phyloP scores from a whole-genome alignment of 2,329 filamentous ascomycete species.

The Epichloe bromicola region DNA sequence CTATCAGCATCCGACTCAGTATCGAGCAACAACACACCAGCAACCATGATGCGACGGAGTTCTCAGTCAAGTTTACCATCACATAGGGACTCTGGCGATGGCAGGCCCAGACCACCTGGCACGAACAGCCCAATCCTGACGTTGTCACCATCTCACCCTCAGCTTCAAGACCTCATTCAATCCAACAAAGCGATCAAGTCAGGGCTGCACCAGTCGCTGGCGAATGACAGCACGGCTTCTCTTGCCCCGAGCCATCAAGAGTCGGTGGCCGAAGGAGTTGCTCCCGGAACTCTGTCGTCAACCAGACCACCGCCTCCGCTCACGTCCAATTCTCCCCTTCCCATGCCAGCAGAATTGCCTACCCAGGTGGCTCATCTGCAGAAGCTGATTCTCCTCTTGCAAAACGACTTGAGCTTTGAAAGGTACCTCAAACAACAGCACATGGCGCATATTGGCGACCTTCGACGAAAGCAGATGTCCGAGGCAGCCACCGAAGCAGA shows the following conservation, averaged over 20 bases:
- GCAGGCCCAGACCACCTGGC: conserved; percentile 22
- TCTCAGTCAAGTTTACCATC: conserved; percentile 42
- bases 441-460: conserved; percentile 65
- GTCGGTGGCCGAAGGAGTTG: conserved; percentile 25
- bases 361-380: conserved; percentile 45
- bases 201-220: conserved; percentile 38
- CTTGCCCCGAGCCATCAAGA: conserved; percentile 39
- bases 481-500: conserved; percentile 72
- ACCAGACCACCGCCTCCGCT: conserved; percentile 15
- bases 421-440: conserved; percentile 75
- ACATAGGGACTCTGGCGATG: conserved; percentile 30
- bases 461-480: conserved; percentile 60
- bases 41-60: conserved; percentile 23
- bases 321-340: conserved; percentile 16
- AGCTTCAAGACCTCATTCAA: conserved; percentile 47
- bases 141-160: conserved; percentile 37
- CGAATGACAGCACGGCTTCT: conserved; percentile 46
- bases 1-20: conserved; percentile 35
- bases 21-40: conserved; percentile 24
- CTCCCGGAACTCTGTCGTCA: conserved; percentile 12
- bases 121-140: conserved; percentile 50
- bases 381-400: conserved; percentile 60
- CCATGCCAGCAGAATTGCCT: conserved; percentile 20
- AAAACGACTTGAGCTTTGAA: conserved; percentile 74
- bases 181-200: conserved; percentile 46